A percentile compares a stretch with the other conserved stretches of the same genome.
Evolutionary conservation across 345 rosid species (phyloP).

Genomic region (Eucalyptus curtisii): DNA sequence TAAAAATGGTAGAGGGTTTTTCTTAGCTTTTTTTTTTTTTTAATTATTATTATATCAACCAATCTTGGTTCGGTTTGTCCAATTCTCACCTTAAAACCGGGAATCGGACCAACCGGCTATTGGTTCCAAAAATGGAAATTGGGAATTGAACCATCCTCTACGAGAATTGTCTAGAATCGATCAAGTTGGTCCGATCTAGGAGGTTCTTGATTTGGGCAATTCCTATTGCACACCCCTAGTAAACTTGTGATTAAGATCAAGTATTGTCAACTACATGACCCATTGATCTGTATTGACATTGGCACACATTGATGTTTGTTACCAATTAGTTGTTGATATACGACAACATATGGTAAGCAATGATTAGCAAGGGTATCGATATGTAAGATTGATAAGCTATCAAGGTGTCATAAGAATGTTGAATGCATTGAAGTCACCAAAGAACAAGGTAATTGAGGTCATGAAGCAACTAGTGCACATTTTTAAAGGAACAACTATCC

Average conservation of each 20-base stretch:
- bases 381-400: not conserved
- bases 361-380: not conserved
- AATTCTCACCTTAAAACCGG: too few relatives aligned
- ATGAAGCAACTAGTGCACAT: not conserved
- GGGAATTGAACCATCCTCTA: too few relatives aligned
- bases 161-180: accelerated
- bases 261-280: not conserved
- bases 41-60: too few relatives aligned
- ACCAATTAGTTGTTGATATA: too few relatives aligned
- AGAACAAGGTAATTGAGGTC: not conserved
- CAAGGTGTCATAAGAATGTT: not conserved
- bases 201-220: accelerated
- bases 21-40: too few relatives aligned
- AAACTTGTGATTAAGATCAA: not conserved
- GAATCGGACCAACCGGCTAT: too few relatives aligned
- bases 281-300: too few relatives aligned
- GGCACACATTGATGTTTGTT: not conserved
- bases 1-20: too few relatives aligned
- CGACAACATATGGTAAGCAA: not conserved
- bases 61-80: accelerated
- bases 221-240: too few relatives aligned
- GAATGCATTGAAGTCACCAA: not conserved
- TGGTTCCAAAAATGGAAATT: too few relatives aligned
- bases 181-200: accelerated
- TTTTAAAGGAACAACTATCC: too few relatives aligned